These are phyloP conservation scores for Syncephalastrum sp. DNA, from an alignment of 371 early-diverging fungal genomes.

Conservation along the genomic window DNA sequence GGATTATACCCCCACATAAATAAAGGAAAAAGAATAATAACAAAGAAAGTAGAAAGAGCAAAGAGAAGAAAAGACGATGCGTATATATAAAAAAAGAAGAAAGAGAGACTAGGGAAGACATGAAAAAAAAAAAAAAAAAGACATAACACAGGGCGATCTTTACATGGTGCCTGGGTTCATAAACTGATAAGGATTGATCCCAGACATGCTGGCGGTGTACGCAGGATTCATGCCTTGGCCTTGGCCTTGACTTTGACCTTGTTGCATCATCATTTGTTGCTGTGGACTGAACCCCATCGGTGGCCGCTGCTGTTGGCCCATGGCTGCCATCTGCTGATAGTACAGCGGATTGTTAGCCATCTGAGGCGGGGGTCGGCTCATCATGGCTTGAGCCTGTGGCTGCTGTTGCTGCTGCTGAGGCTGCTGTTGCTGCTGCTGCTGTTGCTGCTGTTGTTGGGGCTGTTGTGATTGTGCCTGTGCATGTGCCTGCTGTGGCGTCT, in stretches of 20 bases:
- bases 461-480: conserved; percentile 1
- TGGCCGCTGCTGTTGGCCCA: conserved; percentile 9
- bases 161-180: conserved; percentile 23
- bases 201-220: conserved; percentile 12
- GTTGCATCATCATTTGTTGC: conserved; percentile 14
- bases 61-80: too few species aligned
- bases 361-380: conserved; percentile 10
- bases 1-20: too few species aligned
- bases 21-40: too few species aligned
- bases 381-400: conserved; percentile 9
- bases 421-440: conserved; percentile 8
- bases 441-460: conserved; percentile 7
- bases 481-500: neutral
- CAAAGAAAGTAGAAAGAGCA: too few species aligned
- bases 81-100: too few species aligned
- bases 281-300: conserved; percentile 6
- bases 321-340: conserved; percentile 18
- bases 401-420: conserved; percentile 8
- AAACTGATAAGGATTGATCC: conserved; percentile 16
- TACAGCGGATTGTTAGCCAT: conserved; percentile 13
- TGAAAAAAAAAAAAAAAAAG: too few species aligned
- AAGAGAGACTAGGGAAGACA: too few species aligned
- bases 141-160: neutral
- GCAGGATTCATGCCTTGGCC: conserved; percentile 4
- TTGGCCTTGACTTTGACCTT: neutral